Base-by-base conservation (phyloP, 2,329 filamentous ascomycete genomes). In the Pyrenophora teres region DNA sequence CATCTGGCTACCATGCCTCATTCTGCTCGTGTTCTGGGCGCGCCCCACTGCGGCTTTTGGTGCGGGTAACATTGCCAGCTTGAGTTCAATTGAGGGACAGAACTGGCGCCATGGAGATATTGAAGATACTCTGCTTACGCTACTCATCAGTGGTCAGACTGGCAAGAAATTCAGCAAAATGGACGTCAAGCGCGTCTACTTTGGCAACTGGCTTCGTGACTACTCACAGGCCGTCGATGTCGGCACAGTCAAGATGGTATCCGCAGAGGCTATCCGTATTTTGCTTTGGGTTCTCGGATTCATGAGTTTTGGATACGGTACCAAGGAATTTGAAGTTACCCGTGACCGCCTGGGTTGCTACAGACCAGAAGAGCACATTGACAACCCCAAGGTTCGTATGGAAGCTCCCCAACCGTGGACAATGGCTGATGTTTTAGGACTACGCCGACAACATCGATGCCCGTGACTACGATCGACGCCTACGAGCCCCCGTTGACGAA, bases 151-250 rank as follows among this genome's bases (percentile, higher is more conserved):
- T 37, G 80, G 82, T 54, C 80, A 81, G 35, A 80, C 82, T 32
- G 85, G 84, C 57, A 92, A 92, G 79, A 95, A 92, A 69, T 96
- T 96, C 76, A 85, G 83, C 79, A 94, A 94, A 78, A 84, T 96
- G 68, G 88, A 87, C 69, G 89, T 96, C 57, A 89, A 92, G 59
- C 85, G 92, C 55, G 89, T 95, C 58, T 97, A 97, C 79, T 97
- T 97, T 78, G 92, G 92, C 59, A 97, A 96, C 79, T 96, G 92
- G 92, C 84, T 96, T 30, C 85, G 85, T 49, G 92, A 97, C 76
- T 97, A 97, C 76, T 94, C 89, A 46, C 92, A 97, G 75, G 92
- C 92, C 55, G 89, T 96, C 65, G 92, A 97, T 73, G 90, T 96
- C 42, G 92, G 91, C 56, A 95, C 91, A 3, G 85, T 96, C 76